Percentiles rank a stretch among this genome's conserved stretches.
Evolutionary conservation across 176 grass and related monocot species (phyloP).

Genomic region (Oryza nivara): DNA sequence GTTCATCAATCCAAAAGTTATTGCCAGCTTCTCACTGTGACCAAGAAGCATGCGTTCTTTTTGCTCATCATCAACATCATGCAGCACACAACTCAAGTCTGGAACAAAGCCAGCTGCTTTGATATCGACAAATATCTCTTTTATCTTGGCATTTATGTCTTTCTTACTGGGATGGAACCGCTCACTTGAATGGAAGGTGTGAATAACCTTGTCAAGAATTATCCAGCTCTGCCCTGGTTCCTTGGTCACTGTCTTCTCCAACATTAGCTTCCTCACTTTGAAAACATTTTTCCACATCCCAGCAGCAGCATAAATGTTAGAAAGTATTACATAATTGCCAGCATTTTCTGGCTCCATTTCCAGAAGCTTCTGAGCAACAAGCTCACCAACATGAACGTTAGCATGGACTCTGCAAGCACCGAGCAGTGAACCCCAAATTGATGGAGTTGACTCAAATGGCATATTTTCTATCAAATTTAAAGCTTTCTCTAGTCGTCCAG

Average conservation of each 20-base stretch:
- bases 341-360: conserved; percentile 74
- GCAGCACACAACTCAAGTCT: conserved; percentile 70
- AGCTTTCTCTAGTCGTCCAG: conserved; percentile 62
- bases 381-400: conserved; percentile 58
- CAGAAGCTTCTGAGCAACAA: conserved; percentile 68
- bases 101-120: conserved; percentile 77
- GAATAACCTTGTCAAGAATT: conserved; percentile 67
- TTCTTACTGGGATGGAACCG: conserved; percentile 62
- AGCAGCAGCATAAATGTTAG: conserved; percentile 81
- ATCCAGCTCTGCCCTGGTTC: conserved; percentile 76
- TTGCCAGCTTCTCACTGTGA: conserved; percentile 76
- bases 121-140: conserved; percentile 59
- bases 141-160: conserved; percentile 63
- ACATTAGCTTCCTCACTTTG: conserved; percentile 66
- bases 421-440: conserved; percentile 74
- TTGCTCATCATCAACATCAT: conserved; percentile 88
- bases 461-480: conserved; percentile 58
- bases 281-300: conserved; percentile 75
- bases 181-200: conserved; percentile 63
- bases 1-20: conserved; percentile 80
- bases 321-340: conserved; percentile 85
- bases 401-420: conserved; percentile 73
- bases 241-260: conserved; percentile 64
- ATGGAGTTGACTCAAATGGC: conserved; percentile 67
- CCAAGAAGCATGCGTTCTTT: conserved; percentile 73